A percentile compares a stretch with the other conserved stretches of the same genome.
These are phyloP conservation scores for Pythium folliculosum DNA, from an alignment of 352 stramenopile species.

Conservation along the genomic window DNA sequence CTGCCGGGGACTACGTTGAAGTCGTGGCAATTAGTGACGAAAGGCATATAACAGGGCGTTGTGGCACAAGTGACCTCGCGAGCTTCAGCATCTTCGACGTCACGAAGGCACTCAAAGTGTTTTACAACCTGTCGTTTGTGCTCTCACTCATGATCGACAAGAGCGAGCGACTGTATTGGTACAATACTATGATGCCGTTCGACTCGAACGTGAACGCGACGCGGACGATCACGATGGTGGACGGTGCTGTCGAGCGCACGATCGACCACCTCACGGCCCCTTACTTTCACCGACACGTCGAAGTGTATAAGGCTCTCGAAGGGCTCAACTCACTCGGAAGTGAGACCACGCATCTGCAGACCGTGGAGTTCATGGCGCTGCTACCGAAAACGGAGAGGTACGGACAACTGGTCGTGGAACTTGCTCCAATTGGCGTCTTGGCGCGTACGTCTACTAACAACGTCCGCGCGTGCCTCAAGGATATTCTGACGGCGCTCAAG, in stretches of 20 bases:
- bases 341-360: neutral
- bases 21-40: slow-evolving; percentile 5
- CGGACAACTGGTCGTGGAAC: neutral
- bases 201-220: neutral
- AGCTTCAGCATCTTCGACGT: neutral
- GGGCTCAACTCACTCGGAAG: neutral
- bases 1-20: slow-evolving; percentile 9
- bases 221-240: neutral
- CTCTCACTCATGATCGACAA: neutral
- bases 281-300: neutral
- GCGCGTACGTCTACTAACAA: neutral
- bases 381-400: no score
- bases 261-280: neutral
- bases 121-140: neutral
- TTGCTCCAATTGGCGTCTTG: neutral
- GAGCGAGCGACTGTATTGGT: neutral
- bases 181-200: no score
- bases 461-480: slow-evolving; percentile 5
- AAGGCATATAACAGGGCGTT: no score
- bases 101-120: neutral
- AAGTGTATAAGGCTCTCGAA: neutral
- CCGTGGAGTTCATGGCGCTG: neutral
- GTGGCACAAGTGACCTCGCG: no score
- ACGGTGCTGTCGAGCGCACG: neutral
- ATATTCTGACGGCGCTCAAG: slow-evolving; percentile 25